Percentiles rank a stretch among this genome's conserved stretches.
Conservation (phyloP, 2,329 filamentous ascomycete genomes). For the Penicillium thymicola region DNA sequence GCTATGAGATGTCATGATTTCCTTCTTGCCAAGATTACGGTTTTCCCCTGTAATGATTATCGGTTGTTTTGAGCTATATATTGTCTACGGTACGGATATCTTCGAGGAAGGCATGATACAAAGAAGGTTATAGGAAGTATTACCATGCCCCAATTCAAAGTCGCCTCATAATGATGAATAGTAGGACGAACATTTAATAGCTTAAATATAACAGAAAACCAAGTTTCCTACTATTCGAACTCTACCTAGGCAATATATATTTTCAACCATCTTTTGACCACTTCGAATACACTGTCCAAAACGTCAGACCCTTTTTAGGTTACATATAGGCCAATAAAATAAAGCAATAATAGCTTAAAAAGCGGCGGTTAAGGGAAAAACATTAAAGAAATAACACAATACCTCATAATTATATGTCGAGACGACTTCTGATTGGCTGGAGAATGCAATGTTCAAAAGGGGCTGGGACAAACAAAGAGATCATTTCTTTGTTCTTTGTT, state of each 20-base stretch:
- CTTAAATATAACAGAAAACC: not conserved
- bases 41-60: too few species aligned
- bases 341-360: not conserved
- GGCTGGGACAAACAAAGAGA: not conserved
- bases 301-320: not conserved
- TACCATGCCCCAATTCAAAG: too few species aligned
- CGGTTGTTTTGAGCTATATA: not conserved
- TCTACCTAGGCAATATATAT: not conserved
- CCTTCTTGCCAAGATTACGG: not conserved
- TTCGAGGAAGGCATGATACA: not conserved
- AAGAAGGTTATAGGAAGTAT: not conserved
- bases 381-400: not conserved
- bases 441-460: not conserved
- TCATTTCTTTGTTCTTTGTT: too few species aligned
- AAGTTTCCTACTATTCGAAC: not conserved
- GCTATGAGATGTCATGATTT: not conserved
- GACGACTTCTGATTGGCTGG: not conserved
- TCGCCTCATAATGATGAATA: too few species aligned
- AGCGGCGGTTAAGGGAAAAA: not conserved
- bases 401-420: too few species aligned
- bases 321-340: not conserved
- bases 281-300: not conserved
- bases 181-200: too few species aligned
- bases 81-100: too few species aligned
- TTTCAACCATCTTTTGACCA: not conserved